Conservation (phyloP, 1,284 basidiomycete species). For the Microbotryum scabiosae region DNA sequence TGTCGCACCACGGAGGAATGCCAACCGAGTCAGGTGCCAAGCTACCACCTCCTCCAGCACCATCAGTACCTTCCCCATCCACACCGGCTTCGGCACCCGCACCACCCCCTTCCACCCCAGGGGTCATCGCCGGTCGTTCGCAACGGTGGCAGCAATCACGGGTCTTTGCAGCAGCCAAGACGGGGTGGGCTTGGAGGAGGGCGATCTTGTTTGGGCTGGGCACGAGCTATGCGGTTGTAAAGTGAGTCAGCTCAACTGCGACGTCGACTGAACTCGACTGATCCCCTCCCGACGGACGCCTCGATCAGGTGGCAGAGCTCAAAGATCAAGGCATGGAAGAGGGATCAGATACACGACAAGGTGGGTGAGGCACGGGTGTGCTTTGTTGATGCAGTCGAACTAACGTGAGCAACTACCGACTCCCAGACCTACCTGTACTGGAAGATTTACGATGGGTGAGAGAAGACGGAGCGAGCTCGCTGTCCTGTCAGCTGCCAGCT, state of each 20-base stretch:
- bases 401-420: background rate
- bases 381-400: background rate
- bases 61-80: background rate
- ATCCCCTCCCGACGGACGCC: background rate
- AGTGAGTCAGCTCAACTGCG: slow-evolving; percentile 14
- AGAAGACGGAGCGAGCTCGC: too few relatives aligned
- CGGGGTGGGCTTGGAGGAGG: slow-evolving; percentile 16
- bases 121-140: background rate
- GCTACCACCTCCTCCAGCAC: background rate
- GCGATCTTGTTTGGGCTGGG: slow-evolving; percentile 12
- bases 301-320: slow-evolving; percentile 18
- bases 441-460: slow-evolving; percentile 32
- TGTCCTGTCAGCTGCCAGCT: too few relatives aligned
- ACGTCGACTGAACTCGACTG: too few relatives aligned
- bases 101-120: background rate
- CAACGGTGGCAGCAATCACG: too few relatives aligned
- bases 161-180: too few relatives aligned
- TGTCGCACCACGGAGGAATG: too few relatives aligned
- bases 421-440: slow-evolving; percentile 30
- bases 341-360: slow-evolving; percentile 29
- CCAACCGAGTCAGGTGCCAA: background rate
- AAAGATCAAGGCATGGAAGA: slow-evolving; percentile 17
- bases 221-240: slow-evolving; percentile 1
- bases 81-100: background rate
- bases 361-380: background rate